Evolutionary conservation across 352 stramenopile genomes (phyloP).

Genomic region (Pythium diclinum): DNA sequence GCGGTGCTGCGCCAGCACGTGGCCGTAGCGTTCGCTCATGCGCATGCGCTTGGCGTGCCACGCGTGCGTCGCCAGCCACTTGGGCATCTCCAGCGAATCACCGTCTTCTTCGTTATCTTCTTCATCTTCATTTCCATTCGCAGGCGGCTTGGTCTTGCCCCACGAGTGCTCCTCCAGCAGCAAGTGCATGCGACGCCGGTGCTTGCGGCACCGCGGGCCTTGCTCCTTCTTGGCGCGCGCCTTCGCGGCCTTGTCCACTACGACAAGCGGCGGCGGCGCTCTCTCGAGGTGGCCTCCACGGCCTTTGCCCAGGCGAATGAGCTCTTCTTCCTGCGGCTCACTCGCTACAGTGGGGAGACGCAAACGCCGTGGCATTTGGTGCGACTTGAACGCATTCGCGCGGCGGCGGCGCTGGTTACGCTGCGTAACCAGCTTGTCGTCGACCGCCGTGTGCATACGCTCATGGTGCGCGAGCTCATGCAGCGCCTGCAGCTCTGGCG

Average conservation of each 20-base stretch:
- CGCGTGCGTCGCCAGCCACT: constrained; percentile 62
- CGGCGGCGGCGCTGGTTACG: constrained; percentile 64
- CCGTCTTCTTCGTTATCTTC: neutral
- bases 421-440: constrained; percentile 52
- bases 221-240: constrained; percentile 3
- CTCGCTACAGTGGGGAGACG: constrained; percentile 20
- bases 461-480: constrained; percentile 51
- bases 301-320: constrained; percentile 24
- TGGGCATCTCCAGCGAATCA: constrained; percentile 8
- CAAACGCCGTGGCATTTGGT: constrained; percentile 60
- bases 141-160: constrained; percentile 4
- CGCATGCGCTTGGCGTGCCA: constrained; percentile 81
- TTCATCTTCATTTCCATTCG: neutral
- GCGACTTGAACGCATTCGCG: constrained; percentile 78
- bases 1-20: constrained; percentile 42
- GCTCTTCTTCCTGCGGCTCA: constrained; percentile 6
- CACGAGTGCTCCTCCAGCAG: constrained; percentile 41
- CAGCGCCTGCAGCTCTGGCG: constrained; percentile 70
- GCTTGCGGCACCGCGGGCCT: constrained; percentile 49
- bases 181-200: constrained; percentile 51
- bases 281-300: neutral
- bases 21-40: constrained; percentile 52
- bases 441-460: constrained; percentile 20
- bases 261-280: neutral
- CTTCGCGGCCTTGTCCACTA: constrained; percentile 1